These are phyloP conservation scores for Medicago ruthenica DNA, from an alignment of 306 rosid genomes.

Conservation along the genomic window DNA sequence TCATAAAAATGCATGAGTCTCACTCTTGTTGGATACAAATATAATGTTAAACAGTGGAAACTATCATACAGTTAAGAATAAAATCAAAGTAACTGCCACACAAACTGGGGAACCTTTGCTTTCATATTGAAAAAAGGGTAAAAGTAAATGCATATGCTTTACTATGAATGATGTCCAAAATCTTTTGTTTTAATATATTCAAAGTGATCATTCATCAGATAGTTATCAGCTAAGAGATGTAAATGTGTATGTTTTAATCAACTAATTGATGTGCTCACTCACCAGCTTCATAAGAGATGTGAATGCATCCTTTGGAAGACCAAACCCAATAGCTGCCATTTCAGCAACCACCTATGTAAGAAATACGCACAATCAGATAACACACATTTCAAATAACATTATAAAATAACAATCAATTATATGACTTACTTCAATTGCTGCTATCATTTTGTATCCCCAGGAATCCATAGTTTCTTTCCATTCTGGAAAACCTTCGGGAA, in stretches of 20 bases:
- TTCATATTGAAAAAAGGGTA: constrained; percentile 29
- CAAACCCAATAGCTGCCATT: constrained; percentile 98
- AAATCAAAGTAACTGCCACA: constrained; percentile 1
- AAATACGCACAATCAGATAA: constrained; percentile 33
- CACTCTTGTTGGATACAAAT: neutral
- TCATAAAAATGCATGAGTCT: neutral
- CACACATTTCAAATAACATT: neutral
- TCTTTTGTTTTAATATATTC: constrained; percentile 11
- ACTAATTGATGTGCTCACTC: constrained; percentile 29
- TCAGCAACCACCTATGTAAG: constrained; percentile 82
- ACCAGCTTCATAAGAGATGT: constrained; percentile 94
- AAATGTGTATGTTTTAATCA: constrained; percentile 58
- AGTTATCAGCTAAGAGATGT: constrained; percentile 57
- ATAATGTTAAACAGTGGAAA: constrained; percentile 1
- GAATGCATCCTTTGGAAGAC: constrained; percentile 89
- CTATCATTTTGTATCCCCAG: constrained; percentile 90
- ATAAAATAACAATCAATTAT: constrained; percentile 24
- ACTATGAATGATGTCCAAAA: neutral
- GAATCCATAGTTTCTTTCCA: constrained; percentile 97
- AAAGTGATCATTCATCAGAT: neutral
- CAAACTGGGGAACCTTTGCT: constrained; percentile 5
- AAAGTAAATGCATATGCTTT: constrained; percentile 9
- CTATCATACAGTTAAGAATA: constrained; percentile 18
- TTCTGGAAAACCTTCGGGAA: constrained; percentile 87
- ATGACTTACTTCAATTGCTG: constrained; percentile 71